Evolutionary conservation across 768 basidiomycete species (phyloP).

Genomic region (Dentipellis sp.): DNA sequence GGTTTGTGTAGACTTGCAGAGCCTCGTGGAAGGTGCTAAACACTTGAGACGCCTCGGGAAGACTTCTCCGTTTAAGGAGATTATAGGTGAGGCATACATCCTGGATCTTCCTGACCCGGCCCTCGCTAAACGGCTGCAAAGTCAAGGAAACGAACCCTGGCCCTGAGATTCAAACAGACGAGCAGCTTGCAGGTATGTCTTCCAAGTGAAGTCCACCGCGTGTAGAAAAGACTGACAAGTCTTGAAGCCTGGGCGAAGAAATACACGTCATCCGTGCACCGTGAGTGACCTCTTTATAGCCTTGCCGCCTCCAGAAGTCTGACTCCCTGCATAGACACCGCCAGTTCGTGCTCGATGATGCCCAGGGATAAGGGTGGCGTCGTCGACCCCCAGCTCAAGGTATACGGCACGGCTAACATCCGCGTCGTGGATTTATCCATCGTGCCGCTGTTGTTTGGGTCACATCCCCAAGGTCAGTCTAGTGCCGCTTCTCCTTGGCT

Average conservation of each 20-base stretch:
- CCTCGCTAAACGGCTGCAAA: not conserved
- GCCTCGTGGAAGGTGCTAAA: constrained; percentile 13
- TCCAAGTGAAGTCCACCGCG: no score
- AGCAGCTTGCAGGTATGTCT: constrained; percentile 14
- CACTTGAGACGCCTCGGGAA: constrained; percentile 12
- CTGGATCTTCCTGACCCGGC: no score
- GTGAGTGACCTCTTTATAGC: constrained; percentile 9
- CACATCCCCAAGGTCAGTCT: constrained; percentile 37
- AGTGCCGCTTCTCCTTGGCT: no score
- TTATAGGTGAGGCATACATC: not conserved
- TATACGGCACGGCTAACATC: constrained; percentile 48
- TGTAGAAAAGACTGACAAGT: not conserved
- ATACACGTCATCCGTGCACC: constrained; percentile 15
- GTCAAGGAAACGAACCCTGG: constrained; percentile 24
- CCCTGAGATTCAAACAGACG: constrained; percentile 19
- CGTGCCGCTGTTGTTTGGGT: constrained; percentile 39
- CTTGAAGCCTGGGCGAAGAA: constrained; percentile 17
- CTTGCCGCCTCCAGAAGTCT: no score
- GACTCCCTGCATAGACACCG: constrained; percentile 26
- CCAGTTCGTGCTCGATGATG: constrained; percentile 44
- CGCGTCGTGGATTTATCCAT: constrained; percentile 46
- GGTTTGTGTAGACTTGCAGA: constrained; percentile 2
- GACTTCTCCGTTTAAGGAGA: constrained; percentile 12
- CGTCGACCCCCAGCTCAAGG: constrained; percentile 41
- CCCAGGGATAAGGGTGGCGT: constrained; percentile 42